These are phyloP conservation scores for Teratosphaeria zuluensis DNA, from an alignment of 2,329 filamentous ascomycete species.

Conservation along the genomic window DNA sequence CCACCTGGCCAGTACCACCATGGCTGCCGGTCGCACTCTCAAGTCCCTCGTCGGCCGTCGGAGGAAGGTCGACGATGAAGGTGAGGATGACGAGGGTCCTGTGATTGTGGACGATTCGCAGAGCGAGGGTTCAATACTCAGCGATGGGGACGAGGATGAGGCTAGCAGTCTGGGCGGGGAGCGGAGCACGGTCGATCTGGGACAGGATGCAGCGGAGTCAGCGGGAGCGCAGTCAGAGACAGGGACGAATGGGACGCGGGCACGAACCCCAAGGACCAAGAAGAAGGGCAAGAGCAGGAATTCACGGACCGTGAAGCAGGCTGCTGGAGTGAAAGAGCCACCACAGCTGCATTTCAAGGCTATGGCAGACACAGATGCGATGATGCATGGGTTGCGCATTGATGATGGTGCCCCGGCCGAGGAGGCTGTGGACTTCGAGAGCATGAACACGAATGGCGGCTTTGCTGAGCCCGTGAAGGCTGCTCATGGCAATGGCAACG, in stretches of 20 bases:
- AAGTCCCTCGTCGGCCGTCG: slow-evolving; percentile 58
- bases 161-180: slow-evolving; percentile 13
- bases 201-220: slow-evolving; percentile 4
- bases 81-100: slow-evolving; percentile 52
- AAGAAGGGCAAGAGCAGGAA: slow-evolving; percentile 14
- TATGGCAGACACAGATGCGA: slow-evolving; percentile 48
- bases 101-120: slow-evolving; percentile 52
- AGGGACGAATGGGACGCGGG: slow-evolving; percentile 13
- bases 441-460: slow-evolving; percentile 32
- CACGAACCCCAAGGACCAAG: slow-evolving; percentile 20
- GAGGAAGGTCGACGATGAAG: slow-evolving; percentile 60
- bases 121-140: slow-evolving; percentile 51
- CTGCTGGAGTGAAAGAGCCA: background rate
- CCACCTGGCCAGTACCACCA: slow-evolving; percentile 16
- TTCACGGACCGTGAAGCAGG: slow-evolving; percentile 18
- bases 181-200: slow-evolving; percentile 16
- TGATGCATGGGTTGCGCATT: slow-evolving; percentile 50
- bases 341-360: slow-evolving; percentile 27
- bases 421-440: slow-evolving; percentile 43
- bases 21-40: slow-evolving; percentile 46
- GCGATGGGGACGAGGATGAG: slow-evolving; percentile 48
- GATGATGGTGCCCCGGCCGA: slow-evolving; percentile 28
- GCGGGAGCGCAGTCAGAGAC: slow-evolving; percentile 17
- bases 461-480: slow-evolving; percentile 19
- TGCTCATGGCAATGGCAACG: slow-evolving; percentile 20